These are phyloP conservation scores for Aspergillus intermedius DNA, from an alignment of 2,329 filamentous ascomycete species.

Conservation along the genomic window DNA sequence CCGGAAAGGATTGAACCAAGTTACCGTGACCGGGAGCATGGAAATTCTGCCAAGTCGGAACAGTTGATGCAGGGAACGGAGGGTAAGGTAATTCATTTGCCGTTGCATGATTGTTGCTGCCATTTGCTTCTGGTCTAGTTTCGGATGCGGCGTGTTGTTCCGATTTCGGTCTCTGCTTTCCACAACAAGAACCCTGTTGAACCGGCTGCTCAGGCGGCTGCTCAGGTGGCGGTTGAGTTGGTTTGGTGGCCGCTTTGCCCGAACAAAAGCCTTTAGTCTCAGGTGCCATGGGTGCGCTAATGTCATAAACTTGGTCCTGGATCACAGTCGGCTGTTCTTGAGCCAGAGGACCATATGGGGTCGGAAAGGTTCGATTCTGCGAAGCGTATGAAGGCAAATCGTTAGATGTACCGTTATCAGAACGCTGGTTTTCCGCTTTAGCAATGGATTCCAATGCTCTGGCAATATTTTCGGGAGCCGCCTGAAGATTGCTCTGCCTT, in stretches of 20 bases:
- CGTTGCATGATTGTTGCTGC: constrained; percentile 4
- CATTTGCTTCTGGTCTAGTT: neutral
- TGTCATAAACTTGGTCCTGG: neutral
- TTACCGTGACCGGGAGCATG: constrained; percentile 8
- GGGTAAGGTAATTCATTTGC: constrained; percentile 10
- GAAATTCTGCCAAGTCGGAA: constrained; percentile 18
- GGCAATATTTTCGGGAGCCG: constrained; percentile 27
- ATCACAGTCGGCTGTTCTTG: neutral
- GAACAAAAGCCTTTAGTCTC: constrained; percentile 20
- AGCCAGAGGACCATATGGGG: neutral
- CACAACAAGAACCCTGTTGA: constrained; percentile 25
- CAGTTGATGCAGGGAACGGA: constrained; percentile 9
- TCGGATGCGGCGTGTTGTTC: constrained; percentile 1
- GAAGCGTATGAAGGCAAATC: constrained; percentile 8
- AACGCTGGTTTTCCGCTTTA: constrained; percentile 14
- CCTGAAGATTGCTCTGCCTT: constrained; percentile 28
- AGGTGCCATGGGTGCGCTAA: neutral
- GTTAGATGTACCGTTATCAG: constrained; percentile 12
- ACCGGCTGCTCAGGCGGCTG: constrained; percentile 4
- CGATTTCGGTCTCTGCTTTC: constrained; percentile 7
- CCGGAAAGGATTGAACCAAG: constrained; percentile 12
- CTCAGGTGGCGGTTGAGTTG: neutral
- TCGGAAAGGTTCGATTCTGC: constrained; percentile 1
- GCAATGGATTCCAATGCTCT: constrained; percentile 27
- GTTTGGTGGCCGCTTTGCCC: constrained; percentile 3